Evolutionary conservation across 257 asterid genomes (phyloP).

Genomic region (Sherardia arvensis): DNA sequence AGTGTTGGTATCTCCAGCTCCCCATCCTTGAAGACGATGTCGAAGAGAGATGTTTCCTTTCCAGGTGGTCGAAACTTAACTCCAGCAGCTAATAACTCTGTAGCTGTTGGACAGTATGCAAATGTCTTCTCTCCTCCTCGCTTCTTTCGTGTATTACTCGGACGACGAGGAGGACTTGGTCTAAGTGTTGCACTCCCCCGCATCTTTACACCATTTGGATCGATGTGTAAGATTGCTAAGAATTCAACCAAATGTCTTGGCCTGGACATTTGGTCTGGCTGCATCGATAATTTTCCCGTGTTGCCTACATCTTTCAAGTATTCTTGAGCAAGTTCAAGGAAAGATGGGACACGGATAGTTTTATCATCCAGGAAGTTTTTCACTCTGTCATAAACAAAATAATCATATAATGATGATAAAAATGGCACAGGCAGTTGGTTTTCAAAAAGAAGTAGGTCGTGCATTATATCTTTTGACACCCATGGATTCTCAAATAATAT

Average conservation of each 20-base stretch:
- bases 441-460: conserved; percentile 20
- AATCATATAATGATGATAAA: not conserved
- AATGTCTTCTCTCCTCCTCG: not conserved
- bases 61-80: conserved; percentile 11
- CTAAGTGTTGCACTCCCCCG: not conserved
- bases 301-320: conserved; percentile 23
- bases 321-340: conserved; percentile 18
- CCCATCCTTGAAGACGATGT: not conserved
- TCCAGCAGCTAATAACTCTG: conserved; percentile 21
- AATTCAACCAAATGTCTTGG: conserved; percentile 27
- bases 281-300: conserved; percentile 2
- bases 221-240: conserved; percentile 11
- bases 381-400: not conserved
- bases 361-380: not conserved
- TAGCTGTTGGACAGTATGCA: conserved; percentile 16
- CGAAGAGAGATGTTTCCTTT: conserved; percentile 4
- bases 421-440: conserved; percentile 25
- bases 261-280: not conserved
- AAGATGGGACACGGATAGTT: conserved; percentile 3
- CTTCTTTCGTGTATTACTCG: not conserved
- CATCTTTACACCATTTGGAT: not conserved
- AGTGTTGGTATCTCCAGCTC: not conserved
- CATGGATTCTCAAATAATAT: conserved; percentile 20
- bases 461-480: conserved; percentile 19
- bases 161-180: not conserved